A percentile compares a stretch with the other conserved stretches of the same genome.
Evolutionary conservation across 225 moss, liverwort and hornwort genomes (phyloP).

Genomic region (Pleurozium schreberi): DNA sequence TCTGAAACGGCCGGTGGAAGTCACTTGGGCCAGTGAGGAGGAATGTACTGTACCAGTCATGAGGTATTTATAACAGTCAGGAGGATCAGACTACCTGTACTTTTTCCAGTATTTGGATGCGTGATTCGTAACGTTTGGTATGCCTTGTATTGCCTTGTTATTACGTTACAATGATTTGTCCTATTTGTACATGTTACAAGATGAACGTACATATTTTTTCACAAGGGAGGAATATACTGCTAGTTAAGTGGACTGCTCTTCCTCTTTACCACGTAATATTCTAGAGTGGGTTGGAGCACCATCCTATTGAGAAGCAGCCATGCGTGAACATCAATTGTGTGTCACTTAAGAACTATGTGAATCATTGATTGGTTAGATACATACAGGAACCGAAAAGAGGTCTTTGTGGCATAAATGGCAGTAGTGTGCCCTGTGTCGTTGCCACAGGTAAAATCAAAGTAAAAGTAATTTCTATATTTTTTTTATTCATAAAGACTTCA

Average conservation of each 20-base stretch:
- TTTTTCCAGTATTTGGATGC: neutral
- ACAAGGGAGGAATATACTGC: neutral
- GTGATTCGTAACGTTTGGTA: neutral
- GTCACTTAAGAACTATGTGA: neutral
- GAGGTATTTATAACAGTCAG: constrained; percentile 10
- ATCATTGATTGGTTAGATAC: no score
- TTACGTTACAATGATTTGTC: neutral
- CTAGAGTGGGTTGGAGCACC: neutral
- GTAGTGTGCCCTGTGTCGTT: no score
- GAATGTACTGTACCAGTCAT: constrained; percentile 24
- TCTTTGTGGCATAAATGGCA: neutral
- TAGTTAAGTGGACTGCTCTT: neutral
- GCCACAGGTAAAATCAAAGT: no score
- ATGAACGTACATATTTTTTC: neutral
- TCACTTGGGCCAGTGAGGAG: constrained; percentile 36
- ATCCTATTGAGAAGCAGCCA: neutral
- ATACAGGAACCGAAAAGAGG: neutral
- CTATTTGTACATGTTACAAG: neutral
- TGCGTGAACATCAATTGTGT: neutral
- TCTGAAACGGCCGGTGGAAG: constrained; percentile 26
- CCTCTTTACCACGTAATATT: neutral
- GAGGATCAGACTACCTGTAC: constrained; percentile 7
- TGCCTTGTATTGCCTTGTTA: neutral
- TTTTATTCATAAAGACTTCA: no score
- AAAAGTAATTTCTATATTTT: no score